These are phyloP conservation scores for Plantago rigida DNA, from an alignment of 305 asterid genomes.

Conservation along the genomic window DNA sequence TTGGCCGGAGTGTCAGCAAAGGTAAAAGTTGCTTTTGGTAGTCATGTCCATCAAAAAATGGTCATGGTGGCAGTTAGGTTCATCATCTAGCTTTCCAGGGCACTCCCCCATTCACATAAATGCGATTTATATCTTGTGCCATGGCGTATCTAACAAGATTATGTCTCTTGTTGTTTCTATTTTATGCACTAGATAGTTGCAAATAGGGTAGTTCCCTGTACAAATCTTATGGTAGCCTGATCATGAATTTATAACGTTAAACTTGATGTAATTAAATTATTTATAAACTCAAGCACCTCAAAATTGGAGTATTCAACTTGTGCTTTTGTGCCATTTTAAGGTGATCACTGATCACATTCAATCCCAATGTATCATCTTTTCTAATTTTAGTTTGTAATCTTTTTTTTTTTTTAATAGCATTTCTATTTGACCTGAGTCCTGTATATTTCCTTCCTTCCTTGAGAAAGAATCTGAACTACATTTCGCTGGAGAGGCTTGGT, in stretches of 20 bases:
- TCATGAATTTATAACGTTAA: not conserved
- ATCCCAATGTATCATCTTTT: too few relatives aligned
- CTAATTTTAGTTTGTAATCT: too few relatives aligned
- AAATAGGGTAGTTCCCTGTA: not conserved
- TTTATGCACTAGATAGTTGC: not conserved
- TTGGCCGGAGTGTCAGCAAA: slow-evolving; percentile 78
- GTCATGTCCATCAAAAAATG: not conserved
- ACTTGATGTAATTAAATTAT: not conserved
- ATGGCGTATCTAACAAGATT: too few relatives aligned
- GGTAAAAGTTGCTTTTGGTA: slow-evolving; percentile 33
- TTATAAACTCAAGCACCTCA: not conserved
- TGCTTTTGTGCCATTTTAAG: too few relatives aligned
- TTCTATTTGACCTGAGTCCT: too few relatives aligned
- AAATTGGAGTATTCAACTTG: too few relatives aligned
- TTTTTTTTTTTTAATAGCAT: too few relatives aligned
- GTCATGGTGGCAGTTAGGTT: not conserved
- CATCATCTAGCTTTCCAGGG: slow-evolving; percentile 1
- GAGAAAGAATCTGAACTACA: not conserved
- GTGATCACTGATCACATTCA: too few relatives aligned
- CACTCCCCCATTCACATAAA: not conserved
- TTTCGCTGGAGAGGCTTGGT: not conserved
- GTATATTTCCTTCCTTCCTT: too few relatives aligned
- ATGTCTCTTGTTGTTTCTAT: not conserved
- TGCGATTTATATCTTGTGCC: not conserved
- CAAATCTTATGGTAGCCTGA: not conserved